Base-by-base conservation (phyloP, 2,329 filamentous ascomycete species). In the Fusarium virguliforme region DNA sequence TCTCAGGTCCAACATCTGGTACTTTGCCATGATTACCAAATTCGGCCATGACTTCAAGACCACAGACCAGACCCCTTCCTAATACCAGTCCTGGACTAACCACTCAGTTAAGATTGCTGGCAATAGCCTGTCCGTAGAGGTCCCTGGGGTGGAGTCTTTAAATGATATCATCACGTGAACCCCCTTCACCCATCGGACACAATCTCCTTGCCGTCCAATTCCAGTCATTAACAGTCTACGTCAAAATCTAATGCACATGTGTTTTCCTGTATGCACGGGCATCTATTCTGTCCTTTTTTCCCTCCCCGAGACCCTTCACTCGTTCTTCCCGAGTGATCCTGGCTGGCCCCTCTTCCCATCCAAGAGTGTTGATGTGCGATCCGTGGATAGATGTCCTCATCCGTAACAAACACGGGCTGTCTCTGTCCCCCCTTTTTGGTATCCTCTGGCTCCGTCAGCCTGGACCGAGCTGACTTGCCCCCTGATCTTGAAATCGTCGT, bases 401-500 rank as follows among this genome's bases (percentile, higher is more conserved):
- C 60, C 60, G 62, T 64, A 56, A 57, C 50, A 62, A 59, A 59
- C 34, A 40, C 4, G 32, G 35, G 12, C 43, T 71, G 34, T 62
- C 51, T 56, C 55, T 48, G 24, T 34, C 54, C 34, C 58, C 18
- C 30, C 58, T 63, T 73, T 60, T 26, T 35, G 22, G 37, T 34
- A 54, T 46, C 18, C 56, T 37, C 24, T 53, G 28, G 30, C 53
- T 34, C 34, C 34, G 32, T 46, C 48, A 62, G 30, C 22, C 38
- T 70, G 65, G 55, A 57, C 40, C 58, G 10, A 24, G 15, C 35
- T 38, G 22, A 46, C 37, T 18, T 30, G 10, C 48, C 34, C 34
- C 57, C 55, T 67, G 71, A 69, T 74, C 46, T 55, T 70, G 68
- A 69, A 71, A 66, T 66, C 70, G 60, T 75, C 73, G 54, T 76